These are phyloP conservation scores for Zygoascus tannicola DNA, from an alignment of 805 yeast genomes.

Conservation along the genomic window DNA sequence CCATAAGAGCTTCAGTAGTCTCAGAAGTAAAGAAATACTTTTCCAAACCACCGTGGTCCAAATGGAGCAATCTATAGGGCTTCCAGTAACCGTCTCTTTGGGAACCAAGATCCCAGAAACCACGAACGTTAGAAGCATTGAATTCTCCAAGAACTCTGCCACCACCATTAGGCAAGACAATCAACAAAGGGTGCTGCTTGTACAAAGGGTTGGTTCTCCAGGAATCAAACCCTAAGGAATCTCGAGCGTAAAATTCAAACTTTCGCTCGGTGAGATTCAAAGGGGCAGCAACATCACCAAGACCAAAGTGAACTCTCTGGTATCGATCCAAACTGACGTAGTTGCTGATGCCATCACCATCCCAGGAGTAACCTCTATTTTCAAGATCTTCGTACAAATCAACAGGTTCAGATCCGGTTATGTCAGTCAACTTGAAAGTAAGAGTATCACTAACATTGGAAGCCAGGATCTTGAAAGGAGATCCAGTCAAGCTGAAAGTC, in stretches of 20 bases:
- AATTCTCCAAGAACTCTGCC: slow-evolving; percentile 5
- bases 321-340: neutral
- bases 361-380: neutral
- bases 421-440: neutral
- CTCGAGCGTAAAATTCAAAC: slow-evolving; percentile 1
- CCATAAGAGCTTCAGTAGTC: neutral
- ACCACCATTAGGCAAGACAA: slow-evolving; percentile 5
- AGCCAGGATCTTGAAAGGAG: neutral
- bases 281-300: slow-evolving; percentile 6
- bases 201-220: slow-evolving; percentile 4
- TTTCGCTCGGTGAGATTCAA: slow-evolving; percentile 3
- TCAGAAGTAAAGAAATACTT: neutral
- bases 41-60: slow-evolving; percentile 7
- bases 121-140: slow-evolving; percentile 2
- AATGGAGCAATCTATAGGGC: slow-evolving; percentile 4
- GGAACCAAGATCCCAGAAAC: slow-evolving; percentile 4
- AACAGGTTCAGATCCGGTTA: neutral
- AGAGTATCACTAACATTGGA: neutral
- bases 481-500: neutral
- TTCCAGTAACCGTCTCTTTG: slow-evolving; percentile 6
- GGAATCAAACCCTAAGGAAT: slow-evolving; percentile 3
- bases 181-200: slow-evolving; percentile 3
- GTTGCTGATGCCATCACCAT: slow-evolving; percentile 3
- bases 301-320: slow-evolving; percentile 2
- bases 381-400: neutral